Evolutionary conservation across 2,329 filamentous ascomycete species (phyloP).

Genomic region (Chaetomium sp.): DNA sequence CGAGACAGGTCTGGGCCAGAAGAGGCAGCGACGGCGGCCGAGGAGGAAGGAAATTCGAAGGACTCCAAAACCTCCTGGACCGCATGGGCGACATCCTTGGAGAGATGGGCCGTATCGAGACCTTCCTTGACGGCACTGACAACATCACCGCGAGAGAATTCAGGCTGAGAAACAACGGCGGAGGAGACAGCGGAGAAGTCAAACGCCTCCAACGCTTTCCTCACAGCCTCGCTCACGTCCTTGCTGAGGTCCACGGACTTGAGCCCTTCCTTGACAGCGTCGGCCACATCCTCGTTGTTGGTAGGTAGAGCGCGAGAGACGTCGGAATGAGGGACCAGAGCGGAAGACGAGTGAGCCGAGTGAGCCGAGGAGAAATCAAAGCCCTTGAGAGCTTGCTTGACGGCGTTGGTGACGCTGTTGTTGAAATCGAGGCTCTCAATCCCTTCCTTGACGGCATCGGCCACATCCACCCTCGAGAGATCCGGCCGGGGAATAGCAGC

Average conservation of each 20-base stretch:
- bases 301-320: background rate
- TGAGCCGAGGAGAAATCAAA: conserved; percentile 22
- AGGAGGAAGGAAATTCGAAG: conserved; percentile 27
- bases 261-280: conserved; percentile 22
- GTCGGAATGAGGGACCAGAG: conserved; percentile 18
- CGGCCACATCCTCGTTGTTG: conserved; percentile 15
- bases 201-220: conserved; percentile 8
- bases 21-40: conserved; percentile 11
- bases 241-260: conserved; percentile 27
- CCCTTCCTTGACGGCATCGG: conserved; percentile 22
- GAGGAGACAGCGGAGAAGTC: conserved; percentile 20
- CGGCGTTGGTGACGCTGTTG: conserved; percentile 9
- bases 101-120: conserved; percentile 8
- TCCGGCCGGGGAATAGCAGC: conserved; percentile 15
- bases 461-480: conserved; percentile 19
- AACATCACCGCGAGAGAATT: conserved; percentile 17
- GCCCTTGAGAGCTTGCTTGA: conserved; percentile 21
- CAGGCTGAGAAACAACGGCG: conserved; percentile 11
- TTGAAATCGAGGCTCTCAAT: conserved; percentile 19
- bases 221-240: conserved; percentile 15
- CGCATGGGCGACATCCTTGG: conserved; percentile 12
- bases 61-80: conserved; percentile 18
- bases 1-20: conserved; percentile 13
- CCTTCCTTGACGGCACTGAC: conserved; percentile 21
- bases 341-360: conserved; percentile 4